Evolutionary conservation across 495 filamentous ascomycete genomes (phyloP), one percentile per base, ranked within the genome.

Genomic region (Glonium stellatum): DNA sequence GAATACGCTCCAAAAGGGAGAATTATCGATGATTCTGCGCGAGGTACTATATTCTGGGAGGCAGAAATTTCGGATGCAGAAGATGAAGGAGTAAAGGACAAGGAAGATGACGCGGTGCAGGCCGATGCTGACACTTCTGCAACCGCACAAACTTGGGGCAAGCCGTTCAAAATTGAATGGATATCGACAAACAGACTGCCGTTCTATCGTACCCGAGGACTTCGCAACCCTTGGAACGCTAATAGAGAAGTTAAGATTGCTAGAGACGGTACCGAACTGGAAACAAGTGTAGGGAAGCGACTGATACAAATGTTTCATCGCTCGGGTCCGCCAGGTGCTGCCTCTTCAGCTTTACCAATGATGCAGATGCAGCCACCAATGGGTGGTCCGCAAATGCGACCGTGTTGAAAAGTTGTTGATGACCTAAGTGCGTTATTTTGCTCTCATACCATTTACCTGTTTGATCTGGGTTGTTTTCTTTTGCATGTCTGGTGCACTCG

Each of bases 41-140:
- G 93, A 21, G 93, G 91, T 0, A 96, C 92, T 9, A 95, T 96
- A 55, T 98, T 98, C 66, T 98, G 93, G 93, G 93, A 98, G 69
- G 88, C 88, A 4, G 87, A 92, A 21, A 76, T 74, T 10, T 64
- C 68, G 9, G 71, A 72, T 31, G 48, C 55, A 44, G 69, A 72
- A 15, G 64, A 70, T 1, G 73, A 71, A 10, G 71, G 70, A 13
- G 63, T 61, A 0, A 75, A 76, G 21, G 73, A 73, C 12, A 61
- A 47, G 5, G 66, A 70, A 37, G 63, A 62, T 21, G 67, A 66
- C 39, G 65, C 35, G 72, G 79, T 15, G 25, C 76, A 75, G 1
- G 68, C 64, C 36, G 75, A 75, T 22, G 70, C 72, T 36, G 66
- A 72, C 6, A 62, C 65, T 0, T 31, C 68, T n/a, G 54, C 61